Base-by-base conservation (phyloP, 1,284 basidiomycete species). In the Trichosporon sp. region DNA sequence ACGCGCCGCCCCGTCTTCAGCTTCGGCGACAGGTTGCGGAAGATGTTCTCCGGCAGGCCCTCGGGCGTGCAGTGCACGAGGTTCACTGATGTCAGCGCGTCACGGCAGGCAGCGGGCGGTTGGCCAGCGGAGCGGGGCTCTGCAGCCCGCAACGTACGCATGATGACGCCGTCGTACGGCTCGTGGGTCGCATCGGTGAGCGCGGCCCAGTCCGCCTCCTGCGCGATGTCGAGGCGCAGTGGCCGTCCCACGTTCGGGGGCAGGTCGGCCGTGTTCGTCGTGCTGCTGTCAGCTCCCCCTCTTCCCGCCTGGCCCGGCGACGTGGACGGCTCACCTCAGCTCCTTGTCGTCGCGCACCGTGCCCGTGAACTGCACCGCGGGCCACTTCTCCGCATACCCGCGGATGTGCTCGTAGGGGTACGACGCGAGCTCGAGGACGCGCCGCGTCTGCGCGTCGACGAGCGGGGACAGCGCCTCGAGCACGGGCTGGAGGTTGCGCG, bases 61-160 rank as follows among this genome's bases (percentile, higher is more conserved):
- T 71, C 65, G 0, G 77, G 78, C 34, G 71, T 75, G 64, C 79
- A 81, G 63, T 81, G 79, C 4, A 81, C 70, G 29, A 81, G 68
- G 64, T 81, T 81, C 66, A 81, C 78, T 80, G 67, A 38, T 12
- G 70, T 68, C 34, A 73, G 51, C 18, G 64, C 4, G 38, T 18
- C n/a, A 42, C 38, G 38, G n/a, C n/a, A n/a, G n/a, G n/a, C n/a
- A n/a, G n/a, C 38, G 38, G 38, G 15, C 38, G 38, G 18, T 42
- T 42, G 38, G 38, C 38, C 6, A 42, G 38, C 38, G 38, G 11
- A 7, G 38, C 4, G 15, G 12, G 5, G 38, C n/a, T n/a, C n/a
- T n/a, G n/a, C n/a, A n/a, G 38, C 5, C 8, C n/a, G 15, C 6
- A 51, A 18, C 67, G 66, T 38, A 77, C 76, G 66, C 75, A 77